Base-by-base conservation (phyloP, 495 filamentous ascomycete genomes). In the Patellaria atrata region DNA sequence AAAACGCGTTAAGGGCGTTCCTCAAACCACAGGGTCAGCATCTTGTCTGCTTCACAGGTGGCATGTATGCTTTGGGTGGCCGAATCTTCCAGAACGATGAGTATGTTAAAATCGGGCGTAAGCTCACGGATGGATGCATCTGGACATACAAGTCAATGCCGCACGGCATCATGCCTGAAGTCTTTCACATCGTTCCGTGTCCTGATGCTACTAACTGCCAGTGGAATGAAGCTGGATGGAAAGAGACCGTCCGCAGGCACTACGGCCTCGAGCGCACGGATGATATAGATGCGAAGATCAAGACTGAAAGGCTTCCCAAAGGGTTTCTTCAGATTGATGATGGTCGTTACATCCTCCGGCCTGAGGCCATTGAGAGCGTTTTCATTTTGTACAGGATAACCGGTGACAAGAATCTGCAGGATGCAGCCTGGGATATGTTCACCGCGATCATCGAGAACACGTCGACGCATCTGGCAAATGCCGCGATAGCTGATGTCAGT, bases 351-450 rank as follows among this genome's bases (percentile, higher is more conserved):
- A 70, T 79, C 16, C 68, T 89, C 3, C 61, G 76, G 2, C 55
- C 57, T 41, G 79, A 62, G 29, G 62, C 45, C 1, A 59, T 59
- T 30, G 55, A 59, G 34, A 54, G 73, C 24, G 56, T 86, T 2
- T 89, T 85, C 52, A 61, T 82, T 30, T 63, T 83, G 47, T 84
- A 81, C 44, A 68, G 82, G 3, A 72, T 83, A 26, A 84, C 81
- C 0, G 82, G 81, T 8, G 67, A 79, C 34, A 56, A 65, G 22
- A 64, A 65, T 10, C 61, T 77, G 19, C 65, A 72, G 38, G 78
- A 83, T 8, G 56, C 67, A 7, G 82, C 80, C 10, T 89, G 81
- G 82, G 63, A 64, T 15, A 86, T 89, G 77, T 89, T 82, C 50
- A 56, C 61, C 25, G 63, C 64, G 22, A 75, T 86, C 23, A 60